Percentiles rank a stretch among this genome's conserved stretches.
phyloP scores from a whole-genome alignment of 257 asterid species.

The Gentiana macrophylla region DNA sequence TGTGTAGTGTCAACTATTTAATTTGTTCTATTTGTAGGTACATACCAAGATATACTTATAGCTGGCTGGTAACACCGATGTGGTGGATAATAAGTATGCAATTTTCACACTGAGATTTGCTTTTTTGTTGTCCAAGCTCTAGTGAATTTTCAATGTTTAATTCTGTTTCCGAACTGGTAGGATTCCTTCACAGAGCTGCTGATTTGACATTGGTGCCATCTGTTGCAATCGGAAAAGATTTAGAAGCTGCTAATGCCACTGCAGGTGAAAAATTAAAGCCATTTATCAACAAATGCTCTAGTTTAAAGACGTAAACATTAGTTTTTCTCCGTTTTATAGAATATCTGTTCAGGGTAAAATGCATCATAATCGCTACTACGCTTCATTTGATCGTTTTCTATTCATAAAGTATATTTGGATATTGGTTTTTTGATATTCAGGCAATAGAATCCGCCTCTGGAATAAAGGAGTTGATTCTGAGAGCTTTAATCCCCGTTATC shows the following conservation, averaged over 20 bases:
- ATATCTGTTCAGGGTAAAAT: too few relatives aligned
- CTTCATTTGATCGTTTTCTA: not conserved
- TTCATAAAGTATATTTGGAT: not conserved
- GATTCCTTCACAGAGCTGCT: constrained; percentile 89
- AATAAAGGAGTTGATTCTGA: constrained; percentile 96
- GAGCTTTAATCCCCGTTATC: constrained; percentile 73
- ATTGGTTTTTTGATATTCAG: constrained; percentile 25
- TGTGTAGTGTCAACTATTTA: too few relatives aligned
- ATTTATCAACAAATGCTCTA: too few relatives aligned
- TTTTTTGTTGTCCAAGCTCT: not conserved
- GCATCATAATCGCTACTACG: too few relatives aligned
- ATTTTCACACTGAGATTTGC: not conserved
- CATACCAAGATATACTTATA: constrained; percentile 89
- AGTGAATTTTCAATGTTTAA: not conserved
- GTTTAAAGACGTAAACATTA: not conserved
- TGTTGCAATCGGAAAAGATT: constrained; percentile 90
- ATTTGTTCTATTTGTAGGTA: constrained; percentile 40
- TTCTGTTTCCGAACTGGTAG: constrained; percentile 24
- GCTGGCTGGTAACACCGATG: constrained; percentile 97
- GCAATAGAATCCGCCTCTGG: constrained; percentile 81
- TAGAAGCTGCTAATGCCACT: constrained; percentile 68
- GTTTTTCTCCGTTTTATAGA: not conserved
- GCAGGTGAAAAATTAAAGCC: constrained; percentile 36
- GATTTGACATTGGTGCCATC: constrained; percentile 95
- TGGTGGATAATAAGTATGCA: constrained; percentile 81